These are phyloP conservation scores for Carex sylvatica DNA, from an alignment of 202 grass and related monocot genomes.

Conservation along the genomic window DNA sequence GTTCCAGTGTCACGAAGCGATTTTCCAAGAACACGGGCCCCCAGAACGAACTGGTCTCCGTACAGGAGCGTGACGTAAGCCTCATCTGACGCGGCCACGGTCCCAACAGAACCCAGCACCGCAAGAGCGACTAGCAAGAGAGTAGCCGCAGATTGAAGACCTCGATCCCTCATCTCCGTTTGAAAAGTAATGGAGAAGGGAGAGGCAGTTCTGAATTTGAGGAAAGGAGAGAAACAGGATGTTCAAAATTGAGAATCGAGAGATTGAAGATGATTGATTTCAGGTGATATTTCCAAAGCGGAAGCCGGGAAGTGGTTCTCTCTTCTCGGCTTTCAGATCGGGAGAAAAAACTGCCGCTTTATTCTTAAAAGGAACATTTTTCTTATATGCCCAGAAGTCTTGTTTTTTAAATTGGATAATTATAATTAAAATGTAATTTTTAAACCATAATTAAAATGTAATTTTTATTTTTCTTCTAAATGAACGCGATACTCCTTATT, in stretches of 20 bases:
- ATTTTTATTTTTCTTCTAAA: too few relatives aligned
- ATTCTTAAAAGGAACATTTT: not conserved
- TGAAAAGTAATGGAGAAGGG: not conserved
- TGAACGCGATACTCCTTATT: too few relatives aligned
- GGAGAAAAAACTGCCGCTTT: constrained; percentile 4
- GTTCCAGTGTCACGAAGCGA: constrained; percentile 57
- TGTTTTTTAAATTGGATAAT: too few relatives aligned
- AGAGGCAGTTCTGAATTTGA: not conserved
- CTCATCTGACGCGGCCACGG: constrained; percentile 30
- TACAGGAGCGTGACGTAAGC: constrained; percentile 72
- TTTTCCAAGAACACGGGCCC: constrained; percentile 72
- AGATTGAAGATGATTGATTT: not conserved
- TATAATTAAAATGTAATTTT: too few relatives aligned
- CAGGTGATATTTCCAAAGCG: not conserved
- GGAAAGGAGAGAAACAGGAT: not conserved
- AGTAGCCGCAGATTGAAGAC: not conserved
- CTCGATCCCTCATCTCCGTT: constrained; percentile 1
- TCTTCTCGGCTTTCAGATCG: not conserved
- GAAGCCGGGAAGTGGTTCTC: not conserved
- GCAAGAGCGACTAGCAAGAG: not conserved
- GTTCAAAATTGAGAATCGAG: not conserved
- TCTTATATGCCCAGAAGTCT: not conserved
- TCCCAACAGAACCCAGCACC: not conserved
- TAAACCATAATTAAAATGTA: too few relatives aligned
- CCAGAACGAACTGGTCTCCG: constrained; percentile 72